phyloP scores from a whole-genome alignment of 1,139 yeast species.

The Eremothecium gossypii region DNA sequence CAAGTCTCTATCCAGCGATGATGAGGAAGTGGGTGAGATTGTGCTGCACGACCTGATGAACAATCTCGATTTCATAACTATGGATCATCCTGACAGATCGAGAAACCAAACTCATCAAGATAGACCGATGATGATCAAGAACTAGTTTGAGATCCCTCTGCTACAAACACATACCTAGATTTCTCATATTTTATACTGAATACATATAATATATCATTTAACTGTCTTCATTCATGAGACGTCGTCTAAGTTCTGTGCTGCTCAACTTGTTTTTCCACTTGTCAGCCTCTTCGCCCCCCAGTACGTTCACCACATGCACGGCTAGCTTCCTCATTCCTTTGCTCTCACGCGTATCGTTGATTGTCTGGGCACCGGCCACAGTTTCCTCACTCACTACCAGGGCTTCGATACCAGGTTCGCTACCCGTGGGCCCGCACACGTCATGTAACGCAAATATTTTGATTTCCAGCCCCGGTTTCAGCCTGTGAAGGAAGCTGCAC shows the following conservation, averaged over 20 bases:
- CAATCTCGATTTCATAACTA: slow-evolving; percentile 48
- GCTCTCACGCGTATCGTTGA: slow-evolving; percentile 54
- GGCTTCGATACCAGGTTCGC: slow-evolving; percentile 64
- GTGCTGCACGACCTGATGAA: slow-evolving; percentile 49
- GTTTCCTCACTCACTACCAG: slow-evolving; percentile 80
- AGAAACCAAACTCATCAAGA: slow-evolving; percentile 30
- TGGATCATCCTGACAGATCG: slow-evolving; percentile 78
- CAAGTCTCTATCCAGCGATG: slow-evolving; percentile 36
- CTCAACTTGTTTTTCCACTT: slow-evolving; percentile 70
- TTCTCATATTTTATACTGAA: not conserved
- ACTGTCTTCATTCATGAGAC: slow-evolving; percentile 1
- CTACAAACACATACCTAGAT: not conserved
- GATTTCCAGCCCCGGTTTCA: slow-evolving; percentile 37
- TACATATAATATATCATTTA: not conserved
- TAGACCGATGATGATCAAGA: slow-evolving; percentile 31
- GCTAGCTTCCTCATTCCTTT: slow-evolving; percentile 46
- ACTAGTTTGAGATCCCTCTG: slow-evolving; percentile 9
- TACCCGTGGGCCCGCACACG: slow-evolving; percentile 90
- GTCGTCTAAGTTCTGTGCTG: slow-evolving; percentile 47
- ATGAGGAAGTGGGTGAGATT: slow-evolving; percentile 33
- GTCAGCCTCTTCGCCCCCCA: slow-evolving; percentile 54
- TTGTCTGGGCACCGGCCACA: slow-evolving; percentile 57
- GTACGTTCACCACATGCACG: slow-evolving; percentile 55
- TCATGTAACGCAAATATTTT: slow-evolving; percentile 61
- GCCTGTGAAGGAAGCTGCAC: slow-evolving; percentile 37